Base-by-base conservation (phyloP, 345 rosid genomes). In the Corchorus capsularis region DNA sequence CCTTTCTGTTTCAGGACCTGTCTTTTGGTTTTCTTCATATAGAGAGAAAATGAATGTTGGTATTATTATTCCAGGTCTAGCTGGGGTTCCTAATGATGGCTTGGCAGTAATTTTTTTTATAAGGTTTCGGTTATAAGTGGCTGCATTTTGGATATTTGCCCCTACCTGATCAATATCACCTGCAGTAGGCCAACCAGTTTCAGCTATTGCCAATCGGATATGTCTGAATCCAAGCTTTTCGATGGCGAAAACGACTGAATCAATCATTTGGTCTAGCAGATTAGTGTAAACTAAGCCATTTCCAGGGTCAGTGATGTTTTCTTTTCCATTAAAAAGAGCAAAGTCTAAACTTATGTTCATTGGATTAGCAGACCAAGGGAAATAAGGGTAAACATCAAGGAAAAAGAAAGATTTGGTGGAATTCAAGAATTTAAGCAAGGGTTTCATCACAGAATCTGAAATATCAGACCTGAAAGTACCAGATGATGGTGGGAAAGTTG, bases 141-240 rank as follows among this genome's bases (percentile, higher is more conserved):
- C 96, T 1, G 98, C 96, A 64, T 94, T 92, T 77, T 82, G 78
- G 37, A 85, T 64, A 68, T 86, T 94, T 0, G 93, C 96, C 5
- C 97, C 97, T 0, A 79, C 74, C 80, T 94, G 86, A 7, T 87
- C 89, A 3, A 90, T 69, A 74, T 94, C 97, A 5, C 98, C 97
- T 0, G 80, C 56, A 37, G 81, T 85, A 20, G 98, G 97, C 98
- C 97, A 94, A 2, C 98, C 98, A 6, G 98, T 94, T 84, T 91
- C 97, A 0, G 98, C 80, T 52, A 94, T 91, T 0, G 83, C 77
- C 3, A 94, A 77, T 39, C 74, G 80, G 83, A 91, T 74, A 14
- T 83, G 49, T 0, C 81, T 85, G 84, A 73, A 89, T 14, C 97
- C 97, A 0, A 92, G 90, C 80, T 77, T 92, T 46, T 78, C 61